Evolutionary conservation across 768 basidiomycete genomes (phyloP), one percentile per base, ranked within the genome.

Genomic region (Mycena crocata): DNA sequence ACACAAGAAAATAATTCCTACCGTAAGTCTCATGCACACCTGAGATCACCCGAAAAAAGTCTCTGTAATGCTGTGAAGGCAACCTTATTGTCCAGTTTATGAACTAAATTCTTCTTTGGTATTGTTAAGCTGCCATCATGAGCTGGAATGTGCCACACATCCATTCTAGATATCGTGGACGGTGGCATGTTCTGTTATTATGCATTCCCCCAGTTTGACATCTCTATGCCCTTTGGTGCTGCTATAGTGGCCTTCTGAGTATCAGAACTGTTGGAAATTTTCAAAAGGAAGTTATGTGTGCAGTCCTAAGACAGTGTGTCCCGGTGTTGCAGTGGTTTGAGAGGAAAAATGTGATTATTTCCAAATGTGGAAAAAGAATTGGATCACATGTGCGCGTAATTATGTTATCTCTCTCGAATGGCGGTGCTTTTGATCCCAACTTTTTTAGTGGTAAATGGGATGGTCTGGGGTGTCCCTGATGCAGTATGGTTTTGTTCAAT

Each of bases 321-420:
- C 23, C 34, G 32, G 30, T 26, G 31, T 58, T 15, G 57, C 34
- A 10, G 57, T 58, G 57, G 32, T 58, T 44, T 19, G 42, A 45
- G 30, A 44, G 30, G 56, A 45, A 57, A 57, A 57, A 40, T 13
- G 15, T 39, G 49, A 21, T 54, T 35, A 23, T 17, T 39, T 40
- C 52, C 52, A 55, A 55, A 55, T 40, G 52, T 26, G 39, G 52
- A 55, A 55, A 55, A 55, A 55, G 35, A 40, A 55, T 30, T 55
- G 52, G 52, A 55, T 55, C 52, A 55, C 52, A 55, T 40, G 52
- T 39, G 23, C 52, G 52, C 39, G 52, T 40, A 19, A 17, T 24
- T 39, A 55, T 17, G 52, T 55, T 13, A 55, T 40, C 40, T 26
- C 24, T 55, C 4, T 7, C 37, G 4, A 28, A 55, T 24, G 39